Conservation (phyloP, 2,329 filamentous ascomycete species). For the Corinectria fuckeliana region DNA sequence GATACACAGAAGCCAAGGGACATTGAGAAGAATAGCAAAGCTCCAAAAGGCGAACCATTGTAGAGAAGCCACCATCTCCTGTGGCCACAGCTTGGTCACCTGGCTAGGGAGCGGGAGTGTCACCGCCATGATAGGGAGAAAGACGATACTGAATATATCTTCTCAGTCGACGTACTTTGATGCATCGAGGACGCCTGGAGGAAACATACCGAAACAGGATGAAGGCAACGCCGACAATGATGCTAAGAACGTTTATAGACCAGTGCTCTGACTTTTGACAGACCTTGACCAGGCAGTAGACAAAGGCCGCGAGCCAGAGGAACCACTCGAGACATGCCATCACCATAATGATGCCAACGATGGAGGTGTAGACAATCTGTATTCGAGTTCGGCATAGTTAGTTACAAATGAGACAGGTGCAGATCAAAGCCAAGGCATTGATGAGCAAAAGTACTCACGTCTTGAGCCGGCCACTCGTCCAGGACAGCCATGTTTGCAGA, state of each 20-base stretch:
- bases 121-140: constrained; percentile 92
- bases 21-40: constrained; percentile 81
- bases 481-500: constrained; percentile 49
- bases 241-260: constrained; percentile 79
- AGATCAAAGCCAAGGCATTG: too few relatives aligned
- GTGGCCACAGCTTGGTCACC: constrained; percentile 76
- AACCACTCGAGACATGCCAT: constrained; percentile 92
- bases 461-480: constrained; percentile 58
- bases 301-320: constrained; percentile 90
- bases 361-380: constrained; percentile 83
- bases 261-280: constrained; percentile 89
- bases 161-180: not conserved
- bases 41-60: constrained; percentile 98
- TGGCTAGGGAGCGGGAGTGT: constrained; percentile 82
- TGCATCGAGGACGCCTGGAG: not conserved
- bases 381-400: not conserved
- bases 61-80: constrained; percentile 70
- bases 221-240: constrained; percentile 77
- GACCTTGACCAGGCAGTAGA: constrained; percentile 90
- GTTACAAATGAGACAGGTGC: constrained; percentile 1
- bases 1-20: constrained; percentile 93
- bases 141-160: constrained; percentile 67
- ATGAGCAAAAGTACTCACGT: too few relatives aligned
- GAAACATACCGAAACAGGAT: constrained; percentile 70
- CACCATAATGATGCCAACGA: constrained; percentile 82